These are phyloP conservation scores for Syzygium jambos DNA, from an alignment of 345 rosid genomes.

Conservation along the genomic window DNA sequence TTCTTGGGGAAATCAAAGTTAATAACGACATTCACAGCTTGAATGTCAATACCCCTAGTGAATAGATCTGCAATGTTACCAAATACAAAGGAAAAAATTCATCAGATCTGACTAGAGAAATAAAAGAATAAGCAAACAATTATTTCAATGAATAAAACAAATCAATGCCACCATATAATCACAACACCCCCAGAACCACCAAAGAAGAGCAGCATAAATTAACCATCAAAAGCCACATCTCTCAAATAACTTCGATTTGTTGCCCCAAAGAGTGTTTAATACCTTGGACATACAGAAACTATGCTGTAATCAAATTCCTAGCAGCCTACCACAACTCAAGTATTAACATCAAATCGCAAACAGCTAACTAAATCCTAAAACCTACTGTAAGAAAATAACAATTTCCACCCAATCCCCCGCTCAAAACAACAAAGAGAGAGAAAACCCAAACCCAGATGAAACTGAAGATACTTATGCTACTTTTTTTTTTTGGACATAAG, in stretches of 20 bases:
- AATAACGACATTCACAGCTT: constrained; percentile 98
- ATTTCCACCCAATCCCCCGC: neutral
- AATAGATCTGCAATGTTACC: constrained; percentile 64
- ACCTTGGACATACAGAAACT: neutral
- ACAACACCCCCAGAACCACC: neutral
- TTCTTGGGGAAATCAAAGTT: constrained; percentile 98
- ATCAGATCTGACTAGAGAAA: too few species aligned
- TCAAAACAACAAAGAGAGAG: neutral
- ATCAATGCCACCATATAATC: neutral
- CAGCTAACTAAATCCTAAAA: neutral
- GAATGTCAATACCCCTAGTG: constrained; percentile 99
- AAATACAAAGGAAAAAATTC: neutral
- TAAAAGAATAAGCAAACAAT: neutral
- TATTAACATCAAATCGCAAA: neutral
- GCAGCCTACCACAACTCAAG: neutral
- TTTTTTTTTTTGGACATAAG: neutral
- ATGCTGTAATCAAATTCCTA: neutral
- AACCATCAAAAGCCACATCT: neutral
- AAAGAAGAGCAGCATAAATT: neutral
- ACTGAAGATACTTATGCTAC: neutral
- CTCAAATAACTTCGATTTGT: neutral
- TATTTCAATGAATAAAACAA: neutral
- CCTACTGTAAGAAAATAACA: neutral
- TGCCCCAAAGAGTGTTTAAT: neutral
- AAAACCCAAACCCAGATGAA: neutral